These are phyloP conservation scores for Eimeria tenella DNA, from an alignment of 169 alveolate genomes.

Conservation along the genomic window DNA sequence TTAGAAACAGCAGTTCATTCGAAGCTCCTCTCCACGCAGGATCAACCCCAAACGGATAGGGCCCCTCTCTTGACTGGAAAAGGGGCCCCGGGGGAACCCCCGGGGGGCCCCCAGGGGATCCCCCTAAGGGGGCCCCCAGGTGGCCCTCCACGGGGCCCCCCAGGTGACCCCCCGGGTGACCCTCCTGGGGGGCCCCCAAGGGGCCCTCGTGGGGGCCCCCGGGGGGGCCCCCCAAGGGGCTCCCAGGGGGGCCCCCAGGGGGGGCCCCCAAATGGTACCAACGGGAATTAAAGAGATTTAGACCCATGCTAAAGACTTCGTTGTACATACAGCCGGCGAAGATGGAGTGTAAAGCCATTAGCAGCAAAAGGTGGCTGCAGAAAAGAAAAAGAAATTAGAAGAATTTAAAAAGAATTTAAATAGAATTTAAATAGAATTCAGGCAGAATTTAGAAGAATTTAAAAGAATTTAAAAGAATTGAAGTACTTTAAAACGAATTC, in stretches of 20 bases:
- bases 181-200: not conserved
- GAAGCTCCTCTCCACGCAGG: conserved; percentile 98
- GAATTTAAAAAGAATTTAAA: too few relatives aligned
- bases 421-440: too few relatives aligned
- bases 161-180: not conserved
- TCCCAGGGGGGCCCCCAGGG: not conserved
- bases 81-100: not conserved
- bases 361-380: conserved; percentile 94
- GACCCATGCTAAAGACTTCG: conserved; percentile 97
- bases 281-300: conserved; percentile 92
- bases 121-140: not conserved
- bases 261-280: conserved; percentile 41
- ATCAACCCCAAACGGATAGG: conserved; percentile 99
- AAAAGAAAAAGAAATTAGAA: too few relatives aligned
- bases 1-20: conserved; percentile 96
- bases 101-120: conserved; percentile 34
- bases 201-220: not conserved
- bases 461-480: not conserved
- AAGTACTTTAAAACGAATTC: not conserved
- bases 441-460: too few relatives aligned
- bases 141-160: not conserved
- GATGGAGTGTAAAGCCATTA: conserved; percentile 97
- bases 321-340: conserved; percentile 96
- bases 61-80: conserved; percentile 82
- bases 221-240: not conserved